These are phyloP conservation scores for Chaetomium olivaceum DNA, from an alignment of 2,329 filamentous ascomycete genomes.

Conservation along the genomic window DNA sequence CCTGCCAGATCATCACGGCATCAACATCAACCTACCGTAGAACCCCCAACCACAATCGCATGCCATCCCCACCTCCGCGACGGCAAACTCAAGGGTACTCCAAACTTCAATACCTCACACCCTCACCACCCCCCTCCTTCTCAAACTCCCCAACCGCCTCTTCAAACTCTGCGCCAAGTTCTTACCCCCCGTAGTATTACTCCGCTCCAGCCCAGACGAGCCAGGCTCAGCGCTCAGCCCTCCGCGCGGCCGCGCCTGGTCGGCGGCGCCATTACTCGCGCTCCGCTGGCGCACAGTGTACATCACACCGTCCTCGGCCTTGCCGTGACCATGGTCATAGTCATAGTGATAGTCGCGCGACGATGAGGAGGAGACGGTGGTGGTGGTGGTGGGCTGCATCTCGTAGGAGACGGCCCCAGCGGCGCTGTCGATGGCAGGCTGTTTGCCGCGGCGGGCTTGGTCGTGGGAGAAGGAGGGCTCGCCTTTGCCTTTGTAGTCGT, in stretches of 20 bases:
- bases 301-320: constrained; percentile 29
- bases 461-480: constrained; percentile 75
- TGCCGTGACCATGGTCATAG: background rate
- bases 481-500: constrained; percentile 81
- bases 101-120: background rate
- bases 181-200: constrained; percentile 42
- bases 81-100: too few relatives aligned
- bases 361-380: background rate
- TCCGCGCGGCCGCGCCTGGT: too few relatives aligned
- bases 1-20: background rate
- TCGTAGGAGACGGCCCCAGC: constrained; percentile 48
- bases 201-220: constrained; percentile 38
- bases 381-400: constrained; percentile 44
- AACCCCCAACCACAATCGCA: background rate
- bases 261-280: constrained; percentile 40
- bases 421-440: constrained; percentile 34
- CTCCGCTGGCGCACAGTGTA: constrained; percentile 45
- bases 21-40: background rate
- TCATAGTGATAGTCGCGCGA: background rate
- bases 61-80: background rate
- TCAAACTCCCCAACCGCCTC: constrained; percentile 55
- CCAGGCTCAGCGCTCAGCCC: background rate
- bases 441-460: constrained; percentile 63
- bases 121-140: constrained; percentile 41
- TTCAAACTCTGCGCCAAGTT: constrained; percentile 54